Base-by-base conservation (phyloP, 371 early-diverging fungal genomes). In the Chytridium lagenaria region DNA sequence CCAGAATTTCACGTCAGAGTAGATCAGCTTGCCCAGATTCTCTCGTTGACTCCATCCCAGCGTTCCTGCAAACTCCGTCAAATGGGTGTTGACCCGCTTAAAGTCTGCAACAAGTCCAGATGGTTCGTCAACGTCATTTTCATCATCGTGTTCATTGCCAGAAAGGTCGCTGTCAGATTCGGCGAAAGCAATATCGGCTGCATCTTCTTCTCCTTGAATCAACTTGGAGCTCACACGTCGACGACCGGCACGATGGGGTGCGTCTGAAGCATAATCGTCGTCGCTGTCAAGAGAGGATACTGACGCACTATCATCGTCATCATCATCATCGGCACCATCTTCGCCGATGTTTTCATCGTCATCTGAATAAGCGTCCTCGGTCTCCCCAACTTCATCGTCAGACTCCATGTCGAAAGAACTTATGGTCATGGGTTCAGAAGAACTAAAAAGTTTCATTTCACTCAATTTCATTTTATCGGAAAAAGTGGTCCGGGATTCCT, bases 371-470 rank as follows among this genome's bases (percentile, higher is more conserved):
- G 55, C 70, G 19, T 71, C 59, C n/a, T 72, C 76, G 3, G 12
- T 19, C 7, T 7, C 82, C 28, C 82, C 80, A 49, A 84, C 87
- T 67, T 82, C 82, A 49, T 81, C 78, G 26, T 80, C 69, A 51
- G 37, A 76, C 0, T 81, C 75, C 22, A 69, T 57, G 37, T 73
- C 69, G 19, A 67, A 73, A 19, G 33, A 70, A 1, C 74, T 26
- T 39, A 50, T 22, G 68, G 82, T 82, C 68, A 94, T 76, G 16
- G 93, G 94, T 31, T 88, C 82, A 10, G 96, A 90, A 23, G 85
- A 83, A 10, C 90, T 86, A 76, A 98, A 98, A 66, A 98, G 85
- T 23, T 90, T 89, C 72, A 98, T 81, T 55, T 93, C 88, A 72
- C 92, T 91, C 7, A 84, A 85, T 55, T 89, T 85, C 44, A 98